Evolutionary conservation across 2,329 filamentous ascomycete species (phyloP), one percentile per base, ranked within the genome.

Genomic region (Colletotrichum scovillei): DNA sequence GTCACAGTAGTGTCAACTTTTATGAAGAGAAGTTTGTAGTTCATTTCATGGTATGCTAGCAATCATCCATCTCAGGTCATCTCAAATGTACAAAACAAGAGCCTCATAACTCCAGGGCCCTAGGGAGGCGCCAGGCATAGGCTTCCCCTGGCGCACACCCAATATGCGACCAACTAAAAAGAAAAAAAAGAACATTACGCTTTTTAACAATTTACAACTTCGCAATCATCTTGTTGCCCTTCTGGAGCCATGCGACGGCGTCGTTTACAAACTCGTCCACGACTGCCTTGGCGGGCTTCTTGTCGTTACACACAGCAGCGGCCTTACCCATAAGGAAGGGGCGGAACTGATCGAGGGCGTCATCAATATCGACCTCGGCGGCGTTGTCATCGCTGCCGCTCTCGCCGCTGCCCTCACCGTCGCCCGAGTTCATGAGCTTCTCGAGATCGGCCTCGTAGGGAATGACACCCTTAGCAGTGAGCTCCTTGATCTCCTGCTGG

Each of bases 321-420:
- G 94, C 96, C 89, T 98, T 97, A 83, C 97, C 97, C 97, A 99
- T 99, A 78, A 98, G 86, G 88, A 91, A 97, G 16, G 95, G 95
- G 72, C 95, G 90, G 80, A 95, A 95, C 81, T 97, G 95, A 83
- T 98, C 97, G 86, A 99, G 92, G 42, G 93, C 90, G 53, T 98
- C 95, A 73, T 98, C 95, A 72, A 94, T 90, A 74, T 93, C 89
- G 60, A 93, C 91, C 82, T 92, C 90, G 77, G 84, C 80, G 11
- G 91, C 93, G 72, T 93, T 86, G 74, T 91, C 85, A 84, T 92
- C 92, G 82, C 93, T 93, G 83, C 92, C 91, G 12, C 64, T 64
- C 26, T 58, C 56, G 84, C 92, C 92, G 82, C 93, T 93, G 82
- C 92, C 91, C 16, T 75, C 72, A 16, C 89, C 85, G 76, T 87